Evolutionary conservation across 805 yeast species (phyloP).

Genomic region (Metschnikowia orientalis): DNA sequence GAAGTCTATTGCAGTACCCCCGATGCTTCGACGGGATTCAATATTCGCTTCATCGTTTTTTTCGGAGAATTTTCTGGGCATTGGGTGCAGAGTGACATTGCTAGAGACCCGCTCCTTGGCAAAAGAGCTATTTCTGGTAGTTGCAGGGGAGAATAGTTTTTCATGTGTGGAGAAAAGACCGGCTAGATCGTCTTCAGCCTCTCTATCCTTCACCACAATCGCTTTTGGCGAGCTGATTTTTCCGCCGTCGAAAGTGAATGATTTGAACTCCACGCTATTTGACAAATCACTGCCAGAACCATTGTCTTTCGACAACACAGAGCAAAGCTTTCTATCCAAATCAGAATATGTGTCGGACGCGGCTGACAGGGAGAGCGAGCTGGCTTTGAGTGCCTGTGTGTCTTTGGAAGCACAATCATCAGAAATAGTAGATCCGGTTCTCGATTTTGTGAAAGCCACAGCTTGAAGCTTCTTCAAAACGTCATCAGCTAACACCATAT

Average conservation of each 20-base stretch:
- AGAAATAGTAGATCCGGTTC: background rate
- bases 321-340: background rate
- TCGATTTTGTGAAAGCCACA: background rate
- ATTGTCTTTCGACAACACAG: background rate
- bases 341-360: background rate
- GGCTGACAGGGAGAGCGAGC: constrained; percentile 1
- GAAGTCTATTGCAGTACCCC: constrained; percentile 34
- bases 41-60: background rate
- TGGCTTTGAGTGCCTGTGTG: background rate
- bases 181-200: constrained; percentile 12
- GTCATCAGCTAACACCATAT: constrained; percentile 5
- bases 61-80: constrained; percentile 1
- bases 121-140: constrained; percentile 2
- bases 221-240: background rate
- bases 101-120: background rate
- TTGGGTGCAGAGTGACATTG: background rate
- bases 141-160: constrained; percentile 23
- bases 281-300: background rate
- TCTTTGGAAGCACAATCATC: background rate
- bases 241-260: constrained; percentile 11
- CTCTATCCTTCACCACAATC: background rate
- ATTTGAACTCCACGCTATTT: constrained; percentile 8
- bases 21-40: background rate
- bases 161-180: constrained; percentile 31
- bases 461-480: constrained; percentile 7